These are phyloP conservation scores for Phytopythium cucurbitacearum DNA, from an alignment of 352 stramenopile genomes.

Conservation along the genomic window DNA sequence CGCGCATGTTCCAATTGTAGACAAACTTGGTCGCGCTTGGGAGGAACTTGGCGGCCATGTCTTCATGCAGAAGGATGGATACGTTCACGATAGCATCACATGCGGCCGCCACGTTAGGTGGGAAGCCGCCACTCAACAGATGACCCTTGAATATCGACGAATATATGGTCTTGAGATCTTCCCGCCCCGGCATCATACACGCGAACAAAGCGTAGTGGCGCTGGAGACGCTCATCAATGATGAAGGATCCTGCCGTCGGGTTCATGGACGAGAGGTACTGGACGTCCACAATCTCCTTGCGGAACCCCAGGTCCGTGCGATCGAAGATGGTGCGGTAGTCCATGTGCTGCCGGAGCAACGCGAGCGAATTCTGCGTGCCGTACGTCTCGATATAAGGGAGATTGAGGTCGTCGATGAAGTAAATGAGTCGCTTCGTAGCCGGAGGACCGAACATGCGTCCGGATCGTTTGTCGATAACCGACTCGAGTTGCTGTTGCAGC, in stretches of 20 bases:
- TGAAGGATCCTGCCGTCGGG: conserved; percentile 94
- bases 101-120: conserved; percentile 46
- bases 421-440: conserved; percentile 94
- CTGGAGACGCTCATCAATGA: conserved; percentile 96
- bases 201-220: conserved; percentile 95
- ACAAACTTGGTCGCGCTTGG: conserved; percentile 97
- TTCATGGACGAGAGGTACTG: conserved; percentile 98
- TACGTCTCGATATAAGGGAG: conserved; percentile 97
- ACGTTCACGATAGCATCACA: conserved; percentile 89
- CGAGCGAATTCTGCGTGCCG: conserved; percentile 95
- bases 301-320: conserved; percentile 92
- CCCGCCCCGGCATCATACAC: conserved; percentile 93
- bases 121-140: conserved; percentile 84
- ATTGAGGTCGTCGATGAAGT: conserved; percentile 97
- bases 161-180: conserved; percentile 95
- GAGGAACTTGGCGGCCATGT: conserved; percentile 93
- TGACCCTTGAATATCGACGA: conserved; percentile 94
- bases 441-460: conserved; percentile 94
- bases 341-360: conserved; percentile 94
- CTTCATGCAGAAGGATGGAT: conserved; percentile 89
- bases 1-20: conserved; percentile 98
- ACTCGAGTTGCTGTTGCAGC: conserved; percentile 94
- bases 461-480: conserved; percentile 96
- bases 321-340: conserved; percentile 96
- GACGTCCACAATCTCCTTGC: conserved; percentile 96